Base-by-base conservation (phyloP, 345 rosid genomes). In the Rhizophora apiculata region DNA sequence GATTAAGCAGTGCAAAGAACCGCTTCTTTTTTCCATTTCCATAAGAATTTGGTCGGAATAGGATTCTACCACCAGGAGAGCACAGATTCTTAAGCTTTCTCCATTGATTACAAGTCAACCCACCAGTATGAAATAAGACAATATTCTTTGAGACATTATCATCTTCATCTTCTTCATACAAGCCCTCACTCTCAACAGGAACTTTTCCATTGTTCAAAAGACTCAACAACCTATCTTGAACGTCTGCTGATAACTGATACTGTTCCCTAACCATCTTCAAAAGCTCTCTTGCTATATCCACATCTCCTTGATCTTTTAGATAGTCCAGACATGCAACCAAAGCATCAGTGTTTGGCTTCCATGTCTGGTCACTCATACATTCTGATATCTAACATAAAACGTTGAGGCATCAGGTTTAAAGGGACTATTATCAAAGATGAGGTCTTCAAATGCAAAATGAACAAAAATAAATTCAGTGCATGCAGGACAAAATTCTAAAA, bases 241-340 rank as follows among this genome's bases (percentile, higher is more conserved):
- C 24, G 34, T 29, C 51, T 6, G 31, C 2, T 15, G 63, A 43
- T 10, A 70, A 39, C 64, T 6, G 56, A 69, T 46, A 61, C 24
- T 58, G 43, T 67, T 71, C 66, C 9, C 32, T 58, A 22, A 58
- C 13, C n/a, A 63, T 29, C 62, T 70, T 46, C 53, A 72, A 51
- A 21, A 80, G 60, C n/a, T 70, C 77, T 34, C 62, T 62, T 18
- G 70, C 78, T 19, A 26, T 63, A 51, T 65, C 64, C 20, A 21
- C 57, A 7, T 72, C 75, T 63, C 70, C 80, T 67, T 66, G 48
- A 8, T 46, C 66, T 66, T 65, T 67, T 75, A 80, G 58, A 57
- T 72, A 70, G 51, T 26, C 19, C 15, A 80, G 65, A 67, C 80
- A 80, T n/a, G 80, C 39, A 5, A 11, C 48, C 49, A 70, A 46